Evolutionary conservation across 345 rosid species (phyloP).

Genomic region (Pistacia atlantica): DNA sequence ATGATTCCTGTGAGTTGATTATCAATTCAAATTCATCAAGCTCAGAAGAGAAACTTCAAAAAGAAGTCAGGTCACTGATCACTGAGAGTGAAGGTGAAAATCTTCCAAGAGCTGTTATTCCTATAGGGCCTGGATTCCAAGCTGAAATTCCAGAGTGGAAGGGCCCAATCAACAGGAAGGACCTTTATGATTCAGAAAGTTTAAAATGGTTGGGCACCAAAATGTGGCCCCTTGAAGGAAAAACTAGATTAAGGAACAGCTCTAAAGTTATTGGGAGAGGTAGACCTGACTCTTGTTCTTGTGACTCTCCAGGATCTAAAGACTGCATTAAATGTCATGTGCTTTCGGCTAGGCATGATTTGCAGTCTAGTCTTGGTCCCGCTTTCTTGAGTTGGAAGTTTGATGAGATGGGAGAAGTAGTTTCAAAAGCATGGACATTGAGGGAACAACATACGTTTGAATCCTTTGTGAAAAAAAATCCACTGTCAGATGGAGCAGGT

Average conservation of each 20-base stretch:
- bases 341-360: constrained; percentile 28
- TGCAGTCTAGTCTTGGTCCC: constrained; percentile 32
- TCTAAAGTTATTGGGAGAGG: constrained; percentile 35
- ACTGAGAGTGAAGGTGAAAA: constrained; percentile 17
- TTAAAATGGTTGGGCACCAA: constrained; percentile 47
- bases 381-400: constrained; percentile 48
- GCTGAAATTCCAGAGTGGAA: constrained; percentile 47
- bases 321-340: constrained; percentile 35
- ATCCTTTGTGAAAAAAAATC: constrained; percentile 29
- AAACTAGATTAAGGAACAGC: constrained; percentile 13
- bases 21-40: constrained; percentile 5
- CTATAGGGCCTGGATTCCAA: constrained; percentile 49
- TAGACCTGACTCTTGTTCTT: constrained; percentile 41
- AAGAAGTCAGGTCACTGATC: constrained; percentile 3
- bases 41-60: constrained; percentile 12
- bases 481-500: constrained; percentile 14
- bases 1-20: constrained; percentile 15
- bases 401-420: constrained; percentile 44
- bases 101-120: constrained; percentile 32
- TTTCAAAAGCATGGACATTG: constrained; percentile 39
- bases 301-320: constrained; percentile 34
- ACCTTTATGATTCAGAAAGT: constrained; percentile 31
- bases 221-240: constrained; percentile 41
- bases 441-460: constrained; percentile 37
- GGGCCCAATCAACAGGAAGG: constrained; percentile 30